Percentiles rank a stretch among this genome's conserved stretches.
These are phyloP conservation scores for Colletotrichum sp. DNA, from an alignment of 2,329 filamentous ascomycete species.

Conservation along the genomic window DNA sequence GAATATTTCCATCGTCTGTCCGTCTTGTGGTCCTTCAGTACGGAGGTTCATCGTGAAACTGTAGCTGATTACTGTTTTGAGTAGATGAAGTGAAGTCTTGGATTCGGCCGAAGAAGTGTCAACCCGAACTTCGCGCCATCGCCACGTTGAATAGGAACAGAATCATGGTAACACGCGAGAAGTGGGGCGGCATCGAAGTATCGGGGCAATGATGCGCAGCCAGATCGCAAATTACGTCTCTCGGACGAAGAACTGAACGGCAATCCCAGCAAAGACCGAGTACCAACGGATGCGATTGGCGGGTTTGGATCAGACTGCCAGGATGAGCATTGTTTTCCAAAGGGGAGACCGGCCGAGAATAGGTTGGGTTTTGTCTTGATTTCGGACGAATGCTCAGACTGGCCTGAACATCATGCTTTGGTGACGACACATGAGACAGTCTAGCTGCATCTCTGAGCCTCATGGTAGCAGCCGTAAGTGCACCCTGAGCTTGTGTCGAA, in stretches of 20 bases:
- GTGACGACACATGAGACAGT: not conserved
- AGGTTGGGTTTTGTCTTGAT: not conserved
- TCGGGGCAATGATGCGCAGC: not conserved
- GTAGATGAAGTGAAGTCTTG: not conserved
- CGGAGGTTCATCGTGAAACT: not conserved
- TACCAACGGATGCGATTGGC: conserved; percentile 4
- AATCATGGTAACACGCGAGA: not conserved
- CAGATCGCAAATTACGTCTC: not conserved
- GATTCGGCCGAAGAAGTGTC: not conserved
- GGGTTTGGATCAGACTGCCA: not conserved
- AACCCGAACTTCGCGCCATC: not conserved
- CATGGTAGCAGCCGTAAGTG: not conserved
- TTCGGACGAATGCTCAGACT: not conserved
- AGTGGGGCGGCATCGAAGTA: not conserved
- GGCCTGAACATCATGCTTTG: not conserved
- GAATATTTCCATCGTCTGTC: not conserved
- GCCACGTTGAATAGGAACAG: not conserved
- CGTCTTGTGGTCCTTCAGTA: not conserved
- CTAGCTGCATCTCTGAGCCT: not conserved
- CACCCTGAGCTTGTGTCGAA: conserved; percentile 5
- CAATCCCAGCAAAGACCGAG: not conserved
- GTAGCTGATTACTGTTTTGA: not conserved
- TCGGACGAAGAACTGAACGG: not conserved
- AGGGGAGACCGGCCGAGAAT: not conserved
- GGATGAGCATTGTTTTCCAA: not conserved